Base-by-base conservation (phyloP, 2,329 filamentous ascomycete genomes). In the Colletotrichum theobromicola region DNA sequence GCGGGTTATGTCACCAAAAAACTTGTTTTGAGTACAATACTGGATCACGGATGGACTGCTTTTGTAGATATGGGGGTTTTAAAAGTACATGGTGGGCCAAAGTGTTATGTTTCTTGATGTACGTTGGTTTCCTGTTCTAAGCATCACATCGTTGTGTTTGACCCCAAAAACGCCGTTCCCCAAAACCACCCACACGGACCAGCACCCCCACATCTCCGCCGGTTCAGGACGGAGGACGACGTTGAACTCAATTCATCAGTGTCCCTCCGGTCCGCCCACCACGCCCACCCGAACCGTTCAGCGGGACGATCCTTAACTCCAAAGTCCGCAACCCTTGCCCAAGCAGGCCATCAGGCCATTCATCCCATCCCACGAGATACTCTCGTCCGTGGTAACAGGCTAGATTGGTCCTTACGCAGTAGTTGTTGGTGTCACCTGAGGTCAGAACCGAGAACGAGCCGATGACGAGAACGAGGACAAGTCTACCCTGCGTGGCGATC, bases 11-110 rank as follows among this genome's bases (percentile, higher is more conserved):
- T 9, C 34, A 35, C n/a, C 70, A 64, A 0, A 46, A 46, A 58
- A 30, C 32, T 32, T 67, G 58, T 73, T 64, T 73, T 46, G 13
- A 58, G 58, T 64, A 70, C 34, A 2, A 60, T 12, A 60, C 37
- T 65, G 62, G 62, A 64, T 28, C 26, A 64, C 2, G 61, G 37
- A 50, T 2, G 57, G 26, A 28, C 32, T 60, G 3, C 18, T 30
- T 34, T 30, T 60, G 30, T 60, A 60, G 26, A 60, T 32, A 35
- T 0, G 57, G 57, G 26, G 57, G 26, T 15, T 60, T 1, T 35
- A 57, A 58, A 60, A 24, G 57, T 24, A 35, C 30, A 60, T 24
- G 57, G n/a, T 32, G 34, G 28, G 21, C 30, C 57, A 32, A 8
- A 21, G n/a, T 35, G 15, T 34, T 32, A n/a, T 60, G 26, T 35